Evolutionary conservation across 2,329 filamentous ascomycete genomes (phyloP).

Genomic region (Cladosporium sp.): DNA sequence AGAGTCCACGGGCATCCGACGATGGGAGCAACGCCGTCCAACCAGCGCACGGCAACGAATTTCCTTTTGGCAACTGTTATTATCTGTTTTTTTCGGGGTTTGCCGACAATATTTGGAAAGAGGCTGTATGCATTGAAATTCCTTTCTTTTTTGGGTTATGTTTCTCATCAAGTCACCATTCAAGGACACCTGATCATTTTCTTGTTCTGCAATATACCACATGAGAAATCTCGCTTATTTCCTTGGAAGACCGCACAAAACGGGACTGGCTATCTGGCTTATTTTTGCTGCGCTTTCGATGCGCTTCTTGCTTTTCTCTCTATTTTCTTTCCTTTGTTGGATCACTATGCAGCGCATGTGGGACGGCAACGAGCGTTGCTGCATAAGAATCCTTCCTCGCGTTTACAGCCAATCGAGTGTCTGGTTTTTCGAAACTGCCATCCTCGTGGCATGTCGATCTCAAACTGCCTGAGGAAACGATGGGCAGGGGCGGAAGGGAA

Average conservation of each 20-base stretch:
- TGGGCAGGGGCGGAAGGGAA: not conserved
- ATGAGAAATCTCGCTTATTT: conserved; percentile 10
- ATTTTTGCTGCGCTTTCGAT: too few relatives aligned
- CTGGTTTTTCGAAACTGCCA: not conserved
- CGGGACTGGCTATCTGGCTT: conserved; percentile 6
- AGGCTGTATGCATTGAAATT: conserved; percentile 12
- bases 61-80: not conserved
- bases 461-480: conserved; percentile 8
- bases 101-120: not conserved
- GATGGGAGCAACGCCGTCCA: conserved; percentile 1
- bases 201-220: conserved; percentile 14
- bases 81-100: not conserved
- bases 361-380: not conserved
- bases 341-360: not conserved
- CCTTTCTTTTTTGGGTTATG: not conserved
- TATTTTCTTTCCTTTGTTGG: not conserved
- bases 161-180: not conserved
- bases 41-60: conserved; percentile 9
- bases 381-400: not conserved
- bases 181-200: conserved; percentile 4
- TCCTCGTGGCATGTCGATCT: conserved; percentile 11
- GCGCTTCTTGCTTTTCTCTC: not conserved
- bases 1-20: not conserved
- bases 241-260: not conserved
- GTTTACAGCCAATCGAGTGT: not conserved